phyloP scores from a whole-genome alignment of 192 early-diverging fungal genomes.

The Haplosporangium gracile region DNA sequence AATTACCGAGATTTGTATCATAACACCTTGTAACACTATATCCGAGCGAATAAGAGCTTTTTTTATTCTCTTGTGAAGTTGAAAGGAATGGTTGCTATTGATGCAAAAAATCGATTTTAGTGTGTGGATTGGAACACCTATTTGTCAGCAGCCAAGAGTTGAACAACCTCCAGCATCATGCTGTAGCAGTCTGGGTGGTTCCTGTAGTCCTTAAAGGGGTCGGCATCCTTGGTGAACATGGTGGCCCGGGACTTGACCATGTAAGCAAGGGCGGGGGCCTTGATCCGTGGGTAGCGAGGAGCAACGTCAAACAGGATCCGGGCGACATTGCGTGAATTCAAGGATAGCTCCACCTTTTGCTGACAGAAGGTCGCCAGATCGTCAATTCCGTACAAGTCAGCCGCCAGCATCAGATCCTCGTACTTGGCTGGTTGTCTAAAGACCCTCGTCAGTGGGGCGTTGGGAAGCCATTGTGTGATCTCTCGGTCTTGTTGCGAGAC shows the following conservation, averaged over 20 bases:
- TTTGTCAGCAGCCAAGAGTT: background rate
- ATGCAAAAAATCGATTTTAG: background rate
- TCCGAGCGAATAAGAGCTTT: background rate
- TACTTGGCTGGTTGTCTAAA: background rate
- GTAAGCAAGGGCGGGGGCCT: background rate
- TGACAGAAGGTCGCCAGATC: background rate
- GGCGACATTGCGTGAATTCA: background rate
- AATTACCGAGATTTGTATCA: background rate
- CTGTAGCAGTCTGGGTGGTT: background rate
- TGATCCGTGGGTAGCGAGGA: background rate
- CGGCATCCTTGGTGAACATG: background rate
- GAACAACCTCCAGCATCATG: background rate
- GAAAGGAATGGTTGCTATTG: background rate
- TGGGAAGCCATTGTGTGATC: background rate
- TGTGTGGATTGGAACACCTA: background rate
- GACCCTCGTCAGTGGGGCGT: background rate
- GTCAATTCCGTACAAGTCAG: background rate
- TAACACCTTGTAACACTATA: background rate
- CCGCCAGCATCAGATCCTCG: background rate
- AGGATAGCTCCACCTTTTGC: background rate
- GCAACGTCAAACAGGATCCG: background rate
- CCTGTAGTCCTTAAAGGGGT: slow-evolving; percentile 1
- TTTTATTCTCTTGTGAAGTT: background rate
- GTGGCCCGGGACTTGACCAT: background rate
- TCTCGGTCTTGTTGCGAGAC: background rate